Evolutionary conservation across 106 monocot species (phyloP).

Genomic region (Allium fistulosum): DNA sequence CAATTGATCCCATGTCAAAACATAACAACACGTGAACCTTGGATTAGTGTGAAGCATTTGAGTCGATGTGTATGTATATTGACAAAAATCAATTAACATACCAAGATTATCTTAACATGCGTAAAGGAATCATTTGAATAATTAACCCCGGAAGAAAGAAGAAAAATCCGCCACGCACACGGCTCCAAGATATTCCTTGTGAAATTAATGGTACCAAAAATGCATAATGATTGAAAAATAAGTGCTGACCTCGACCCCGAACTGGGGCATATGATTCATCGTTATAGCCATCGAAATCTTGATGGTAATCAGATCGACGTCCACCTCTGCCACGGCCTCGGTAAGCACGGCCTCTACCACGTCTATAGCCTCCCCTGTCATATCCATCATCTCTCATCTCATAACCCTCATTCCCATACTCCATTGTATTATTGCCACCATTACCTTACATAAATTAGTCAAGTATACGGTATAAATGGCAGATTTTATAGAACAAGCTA

Average conservation of each 20-base stretch:
- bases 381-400: constrained; percentile 37
- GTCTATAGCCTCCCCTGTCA: constrained; percentile 26
- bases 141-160: too few relatives aligned
- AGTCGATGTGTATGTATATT: too few relatives aligned
- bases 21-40: too few relatives aligned
- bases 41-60: too few relatives aligned
- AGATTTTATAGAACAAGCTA: too few relatives aligned
- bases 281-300: constrained; percentile 14
- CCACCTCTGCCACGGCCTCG: constrained; percentile 41
- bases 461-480: too few relatives aligned
- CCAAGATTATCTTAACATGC: too few relatives aligned
- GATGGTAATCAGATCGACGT: constrained; percentile 8
- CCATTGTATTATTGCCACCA: not conserved
- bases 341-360: constrained; percentile 36
- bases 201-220: not conserved
- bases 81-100: too few relatives aligned
- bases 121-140: too few relatives aligned
- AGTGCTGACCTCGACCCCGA: constrained; percentile 7
- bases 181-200: not conserved
- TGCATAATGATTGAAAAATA: not conserved
- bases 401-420: constrained; percentile 37
- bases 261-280: constrained; percentile 7
- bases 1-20: too few relatives aligned
- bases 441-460: not conserved
- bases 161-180: not conserved